Evolutionary conservation across 371 early-diverging fungal species (phyloP), one percentile per base, ranked within the genome.

Genomic region (Rhizopus delemar): DNA sequence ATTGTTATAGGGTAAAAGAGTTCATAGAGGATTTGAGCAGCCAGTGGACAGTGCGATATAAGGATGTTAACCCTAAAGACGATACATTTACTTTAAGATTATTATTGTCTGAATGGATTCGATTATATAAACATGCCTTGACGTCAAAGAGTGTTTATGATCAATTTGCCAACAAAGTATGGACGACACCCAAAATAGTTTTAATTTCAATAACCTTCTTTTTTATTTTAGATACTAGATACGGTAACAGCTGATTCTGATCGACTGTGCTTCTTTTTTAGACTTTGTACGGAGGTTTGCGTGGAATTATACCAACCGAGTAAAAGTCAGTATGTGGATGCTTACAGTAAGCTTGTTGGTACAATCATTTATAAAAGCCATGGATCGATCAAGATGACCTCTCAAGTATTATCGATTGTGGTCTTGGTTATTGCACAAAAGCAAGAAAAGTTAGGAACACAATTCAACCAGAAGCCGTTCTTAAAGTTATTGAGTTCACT

Each of bases 391-490:
- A 83, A 81, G 9, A 73, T 90, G 59, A 79, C 85, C 9, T 83
- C 87, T 8, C 93, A 91, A 62, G 85, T 91, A 45, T 68, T 97
- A 54, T 90, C 93, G 5, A 90, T 93, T 53, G 84, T 93, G 41
- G 88, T 90, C 3, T 75, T 97, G 36, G 88, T 92, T 7, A 65
- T 94, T 12, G 92, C 92, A 0, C 89, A 94, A 56, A 78, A 87
- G 0, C 96, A 96, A 68, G 91, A 93, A 69, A 81, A 79, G 50
- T 73, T 79, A 28, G 82, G 86, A 2, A 74, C 78, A n/a, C 71
- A 83, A 33, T 97, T 97, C 75, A 90, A 92, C 66, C 97, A 96
- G 71, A 86, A 90, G 59, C 94, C 95, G 0, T 95, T 91, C 74
- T 87, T 94, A 68, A 86, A 97, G 13, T 74, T 98, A 41, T 80